Evolutionary conservation across 129 eudicot genomes (phyloP).

Genomic region (Ambrosia trifida): DNA sequence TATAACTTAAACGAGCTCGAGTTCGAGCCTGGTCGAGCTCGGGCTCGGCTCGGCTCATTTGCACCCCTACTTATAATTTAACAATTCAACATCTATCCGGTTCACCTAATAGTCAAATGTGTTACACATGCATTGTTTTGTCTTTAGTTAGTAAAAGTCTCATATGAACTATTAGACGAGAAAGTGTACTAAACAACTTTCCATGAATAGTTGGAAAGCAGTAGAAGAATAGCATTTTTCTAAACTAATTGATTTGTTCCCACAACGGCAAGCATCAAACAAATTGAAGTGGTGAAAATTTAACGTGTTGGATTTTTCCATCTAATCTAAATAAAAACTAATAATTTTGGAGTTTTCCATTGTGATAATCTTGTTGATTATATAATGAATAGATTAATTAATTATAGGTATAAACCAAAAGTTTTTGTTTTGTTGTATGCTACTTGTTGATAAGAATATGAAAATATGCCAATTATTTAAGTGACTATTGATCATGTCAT

Average conservation of each 20-base stretch:
- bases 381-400: conserved; percentile 6
- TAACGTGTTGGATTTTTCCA: conserved; percentile 9
- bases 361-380: conserved; percentile 18
- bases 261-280: conserved; percentile 35
- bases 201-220: not conserved
- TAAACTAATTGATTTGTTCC: conserved; percentile 21
- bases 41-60: no score
- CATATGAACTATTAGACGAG: not conserved
- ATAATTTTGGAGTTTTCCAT: conserved; percentile 22
- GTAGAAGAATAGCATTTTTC: not conserved
- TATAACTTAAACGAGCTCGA: no score
- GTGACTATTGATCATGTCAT: not conserved
- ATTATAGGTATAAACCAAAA: conserved; percentile 18
- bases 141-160: not conserved
- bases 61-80: no score
- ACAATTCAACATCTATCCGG: no score
- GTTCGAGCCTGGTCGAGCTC: no score
- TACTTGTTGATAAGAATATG: conserved; percentile 20
- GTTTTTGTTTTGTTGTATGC: conserved; percentile 16
- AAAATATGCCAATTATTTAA: conserved; percentile 20
- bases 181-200: not conserved
- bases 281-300: conserved; percentile 21
- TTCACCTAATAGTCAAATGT: no score
- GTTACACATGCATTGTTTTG: no score
- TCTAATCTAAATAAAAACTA: conserved; percentile 11